These are phyloP conservation scores for Phytopythium aichiense DNA, from an alignment of 352 stramenopile genomes.

Conservation along the genomic window DNA sequence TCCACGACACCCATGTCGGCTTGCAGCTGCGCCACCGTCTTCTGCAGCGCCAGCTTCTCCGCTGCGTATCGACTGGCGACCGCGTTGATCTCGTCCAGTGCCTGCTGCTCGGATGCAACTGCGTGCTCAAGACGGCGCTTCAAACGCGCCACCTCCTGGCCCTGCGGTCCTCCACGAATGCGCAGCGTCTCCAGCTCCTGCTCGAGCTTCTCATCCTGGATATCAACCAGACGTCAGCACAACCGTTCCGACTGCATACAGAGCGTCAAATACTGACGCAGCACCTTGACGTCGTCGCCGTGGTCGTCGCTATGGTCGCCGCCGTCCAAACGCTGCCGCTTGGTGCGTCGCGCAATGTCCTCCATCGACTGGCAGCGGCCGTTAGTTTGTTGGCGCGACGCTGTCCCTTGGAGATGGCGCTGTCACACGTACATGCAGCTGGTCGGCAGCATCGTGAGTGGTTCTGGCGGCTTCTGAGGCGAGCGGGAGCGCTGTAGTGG, in stretches of 20 bases:
- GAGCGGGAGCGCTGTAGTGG: not conserved
- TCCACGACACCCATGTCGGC: conserved; percentile 66
- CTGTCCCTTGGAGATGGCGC: not conserved
- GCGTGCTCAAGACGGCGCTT: conserved; percentile 60
- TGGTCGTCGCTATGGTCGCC: too few species aligned
- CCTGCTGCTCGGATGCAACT: conserved; percentile 56
- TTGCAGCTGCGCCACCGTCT: conserved; percentile 69
- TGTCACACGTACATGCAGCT: not conserved
- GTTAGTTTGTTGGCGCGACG: not conserved
- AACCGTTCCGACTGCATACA: not conserved
- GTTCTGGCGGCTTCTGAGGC: not conserved
- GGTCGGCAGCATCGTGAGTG: not conserved
- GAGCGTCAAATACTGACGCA: too few species aligned
- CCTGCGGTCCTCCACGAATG: not conserved
- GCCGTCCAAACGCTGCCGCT: not conserved
- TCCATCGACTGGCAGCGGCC: not conserved
- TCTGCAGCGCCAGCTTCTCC: conserved; percentile 59
- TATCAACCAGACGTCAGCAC: not conserved
- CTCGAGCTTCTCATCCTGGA: conserved; percentile 45
- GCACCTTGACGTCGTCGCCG: not conserved
- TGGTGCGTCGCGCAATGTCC: not conserved
- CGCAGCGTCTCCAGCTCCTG: conserved; percentile 48
- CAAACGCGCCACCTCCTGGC: not conserved
- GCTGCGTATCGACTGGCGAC: conserved; percentile 43
- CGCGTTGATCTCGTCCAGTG: conserved; percentile 53